Evolutionary conservation across 1,284 basidiomycete species (phyloP).

Genomic region (Cutaneotrichosporon dermatis): DNA sequence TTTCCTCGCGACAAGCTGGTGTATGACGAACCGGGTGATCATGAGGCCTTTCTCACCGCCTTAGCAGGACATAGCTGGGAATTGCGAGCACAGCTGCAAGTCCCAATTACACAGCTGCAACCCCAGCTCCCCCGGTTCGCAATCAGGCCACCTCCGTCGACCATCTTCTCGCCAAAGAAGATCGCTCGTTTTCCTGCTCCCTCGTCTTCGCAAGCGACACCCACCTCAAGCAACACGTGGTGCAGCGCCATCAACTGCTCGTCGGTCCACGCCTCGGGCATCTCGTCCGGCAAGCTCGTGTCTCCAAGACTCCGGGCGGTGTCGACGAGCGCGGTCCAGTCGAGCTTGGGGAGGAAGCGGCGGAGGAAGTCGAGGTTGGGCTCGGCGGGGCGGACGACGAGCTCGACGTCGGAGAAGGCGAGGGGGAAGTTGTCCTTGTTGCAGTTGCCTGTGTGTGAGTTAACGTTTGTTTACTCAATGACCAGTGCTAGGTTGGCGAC

Average conservation of each 20-base stretch:
- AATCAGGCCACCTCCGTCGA: too few relatives aligned
- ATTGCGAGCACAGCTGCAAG: too few relatives aligned
- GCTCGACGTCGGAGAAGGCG: conserved; percentile 70
- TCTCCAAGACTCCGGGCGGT: conserved; percentile 81
- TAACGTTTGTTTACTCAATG: not conserved
- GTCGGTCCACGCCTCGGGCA: conserved; percentile 64
- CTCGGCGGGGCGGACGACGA: conserved; percentile 80
- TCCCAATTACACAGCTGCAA: too few relatives aligned
- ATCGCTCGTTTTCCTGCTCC: not conserved
- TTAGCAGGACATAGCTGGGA: too few relatives aligned
- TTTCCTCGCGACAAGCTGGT: too few relatives aligned
- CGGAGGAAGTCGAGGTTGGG: conserved; percentile 82
- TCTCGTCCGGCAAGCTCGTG: conserved; percentile 69
- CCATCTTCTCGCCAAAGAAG: too few relatives aligned
- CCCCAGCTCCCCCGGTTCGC: too few relatives aligned
- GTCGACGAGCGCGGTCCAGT: conserved; percentile 82
- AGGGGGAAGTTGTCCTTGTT: conserved; percentile 92
- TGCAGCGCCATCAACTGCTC: conserved; percentile 68
- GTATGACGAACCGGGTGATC: too few relatives aligned
- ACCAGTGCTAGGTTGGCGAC: too few relatives aligned
- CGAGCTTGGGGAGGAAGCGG: conserved; percentile 76
- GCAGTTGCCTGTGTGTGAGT: conserved; percentile 59
- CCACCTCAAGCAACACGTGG: conserved; percentile 87
- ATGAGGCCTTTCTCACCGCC: too few relatives aligned
- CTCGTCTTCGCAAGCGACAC: conserved; percentile 12